Percentiles rank a stretch among this genome's conserved stretches.
phyloP scores from a whole-genome alignment of 75 land plant genomes.

The Picea sitchensis region DNA sequence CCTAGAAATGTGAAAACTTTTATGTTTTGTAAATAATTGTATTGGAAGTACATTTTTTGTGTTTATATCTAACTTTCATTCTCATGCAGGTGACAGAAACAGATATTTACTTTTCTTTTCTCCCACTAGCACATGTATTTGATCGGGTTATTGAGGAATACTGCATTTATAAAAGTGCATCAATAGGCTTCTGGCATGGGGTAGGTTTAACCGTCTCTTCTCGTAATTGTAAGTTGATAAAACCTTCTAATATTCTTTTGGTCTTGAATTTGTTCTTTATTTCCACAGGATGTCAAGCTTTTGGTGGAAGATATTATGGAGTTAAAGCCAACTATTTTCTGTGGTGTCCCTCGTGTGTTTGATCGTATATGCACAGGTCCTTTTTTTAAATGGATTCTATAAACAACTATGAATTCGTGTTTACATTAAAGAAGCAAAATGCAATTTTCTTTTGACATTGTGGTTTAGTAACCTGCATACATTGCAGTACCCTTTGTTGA shows the following conservation, averaged over 20 bases:
- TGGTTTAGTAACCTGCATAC: background rate
- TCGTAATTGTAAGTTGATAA: background rate
- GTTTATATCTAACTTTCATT: background rate
- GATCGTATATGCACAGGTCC: conserved; percentile 83
- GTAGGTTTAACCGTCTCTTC: conserved; percentile 31
- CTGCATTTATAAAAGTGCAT: conserved; percentile 66
- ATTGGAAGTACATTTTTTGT: background rate
- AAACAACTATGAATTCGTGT: background rate
- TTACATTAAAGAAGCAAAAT: background rate
- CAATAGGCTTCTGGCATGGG: conserved; percentile 95
- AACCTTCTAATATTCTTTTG: background rate
- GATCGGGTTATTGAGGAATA: conserved; percentile 88
- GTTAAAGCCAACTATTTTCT: conserved; percentile 89
- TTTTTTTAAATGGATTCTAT: background rate
- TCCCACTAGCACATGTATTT: conserved; percentile 96
- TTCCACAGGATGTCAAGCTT: conserved; percentile 69
- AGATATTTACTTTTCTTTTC: conserved; percentile 85
- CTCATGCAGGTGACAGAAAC: conserved; percentile 39
- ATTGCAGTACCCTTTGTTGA: background rate
- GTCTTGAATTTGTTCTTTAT: background rate
- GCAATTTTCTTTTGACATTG: background rate
- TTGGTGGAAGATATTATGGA: conserved; percentile 76
- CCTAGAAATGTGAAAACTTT: background rate
- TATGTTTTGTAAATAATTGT: background rate
- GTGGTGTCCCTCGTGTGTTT: conserved; percentile 95